These are phyloP conservation scores for Musa balbisiana DNA, from an alignment of 202 grass and related monocot species.

Conservation along the genomic window DNA sequence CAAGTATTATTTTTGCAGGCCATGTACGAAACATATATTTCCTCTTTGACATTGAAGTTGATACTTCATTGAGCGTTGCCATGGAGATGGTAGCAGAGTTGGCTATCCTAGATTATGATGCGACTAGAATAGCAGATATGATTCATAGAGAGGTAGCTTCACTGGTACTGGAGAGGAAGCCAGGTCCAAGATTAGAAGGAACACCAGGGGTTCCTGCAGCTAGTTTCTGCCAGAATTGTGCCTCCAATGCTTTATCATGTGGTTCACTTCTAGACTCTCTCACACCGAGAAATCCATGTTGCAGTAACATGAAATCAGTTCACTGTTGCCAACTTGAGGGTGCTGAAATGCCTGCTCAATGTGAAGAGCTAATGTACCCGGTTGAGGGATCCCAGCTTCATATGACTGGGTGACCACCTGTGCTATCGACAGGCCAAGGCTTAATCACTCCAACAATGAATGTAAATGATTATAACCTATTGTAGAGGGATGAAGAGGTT, in stretches of 20 bases:
- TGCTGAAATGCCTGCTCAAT: slow-evolving; percentile 46
- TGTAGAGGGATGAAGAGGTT: background rate
- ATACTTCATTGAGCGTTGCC: slow-evolving; percentile 78
- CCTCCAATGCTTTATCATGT: slow-evolving; percentile 58
- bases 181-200: slow-evolving; percentile 84
- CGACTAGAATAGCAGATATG: slow-evolving; percentile 87
- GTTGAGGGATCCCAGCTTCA: background rate
- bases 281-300: slow-evolving; percentile 25
- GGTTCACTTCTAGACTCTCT: slow-evolving; percentile 63
- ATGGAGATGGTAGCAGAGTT: slow-evolving; percentile 91
- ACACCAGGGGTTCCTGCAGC: slow-evolving; percentile 18
- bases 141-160: slow-evolving; percentile 72
- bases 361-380: slow-evolving; percentile 18
- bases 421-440: background rate
- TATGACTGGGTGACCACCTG: background rate
- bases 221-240: slow-evolving; percentile 50
- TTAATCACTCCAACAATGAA: background rate
- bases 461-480: background rate
- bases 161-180: slow-evolving; percentile 82
- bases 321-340: slow-evolving; percentile 34
- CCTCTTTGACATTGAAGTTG: slow-evolving; percentile 69
- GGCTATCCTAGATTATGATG: slow-evolving; percentile 85
- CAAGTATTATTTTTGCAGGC: slow-evolving; percentile 40
- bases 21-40: slow-evolving; percentile 82
- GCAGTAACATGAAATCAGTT: slow-evolving; percentile 11